Conservation (phyloP, 108 stramenopile genomes). For the Skeletonema grethae region DNA sequence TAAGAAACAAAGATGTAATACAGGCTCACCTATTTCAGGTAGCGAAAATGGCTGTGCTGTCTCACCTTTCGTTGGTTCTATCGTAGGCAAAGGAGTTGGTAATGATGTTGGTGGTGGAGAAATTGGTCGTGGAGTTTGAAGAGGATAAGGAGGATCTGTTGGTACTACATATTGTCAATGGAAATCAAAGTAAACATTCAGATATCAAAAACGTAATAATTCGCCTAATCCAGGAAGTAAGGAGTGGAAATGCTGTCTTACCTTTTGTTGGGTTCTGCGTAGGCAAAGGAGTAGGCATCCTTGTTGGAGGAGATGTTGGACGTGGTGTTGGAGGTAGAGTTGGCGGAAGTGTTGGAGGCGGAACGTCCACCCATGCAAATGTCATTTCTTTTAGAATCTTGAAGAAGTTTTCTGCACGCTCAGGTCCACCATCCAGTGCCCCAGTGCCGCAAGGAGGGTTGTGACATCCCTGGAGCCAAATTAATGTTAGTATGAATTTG, state of each 20-base stretch:
- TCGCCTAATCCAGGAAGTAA: neutral
- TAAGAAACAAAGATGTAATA: neutral
- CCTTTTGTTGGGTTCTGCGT: neutral
- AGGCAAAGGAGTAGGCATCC: neutral
- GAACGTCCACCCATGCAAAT: slow-evolving; percentile 28
- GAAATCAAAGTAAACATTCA: neutral
- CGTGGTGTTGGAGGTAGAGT: neutral
- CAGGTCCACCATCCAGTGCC: slow-evolving; percentile 60
- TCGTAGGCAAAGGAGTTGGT: neutral
- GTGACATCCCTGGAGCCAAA: slow-evolving; percentile 17
- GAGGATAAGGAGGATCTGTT: neutral
- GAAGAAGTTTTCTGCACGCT: slow-evolving; percentile 63
- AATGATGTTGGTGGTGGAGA: neutral
- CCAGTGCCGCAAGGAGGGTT: slow-evolving; percentile 50
- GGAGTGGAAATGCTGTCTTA: neutral
- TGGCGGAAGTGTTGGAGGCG: neutral
- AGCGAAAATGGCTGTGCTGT: neutral
- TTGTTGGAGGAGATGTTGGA: neutral
- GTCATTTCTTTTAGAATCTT: slow-evolving; percentile 54
- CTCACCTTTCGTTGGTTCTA: neutral
- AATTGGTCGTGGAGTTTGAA: neutral
- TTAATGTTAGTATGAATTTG: neutral
- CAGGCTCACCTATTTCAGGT: neutral
- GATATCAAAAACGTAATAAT: neutral
- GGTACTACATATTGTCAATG: neutral